Conservation (phyloP, 2,329 filamentous ascomycete species). For the Pyrenochaeta sp. region DNA sequence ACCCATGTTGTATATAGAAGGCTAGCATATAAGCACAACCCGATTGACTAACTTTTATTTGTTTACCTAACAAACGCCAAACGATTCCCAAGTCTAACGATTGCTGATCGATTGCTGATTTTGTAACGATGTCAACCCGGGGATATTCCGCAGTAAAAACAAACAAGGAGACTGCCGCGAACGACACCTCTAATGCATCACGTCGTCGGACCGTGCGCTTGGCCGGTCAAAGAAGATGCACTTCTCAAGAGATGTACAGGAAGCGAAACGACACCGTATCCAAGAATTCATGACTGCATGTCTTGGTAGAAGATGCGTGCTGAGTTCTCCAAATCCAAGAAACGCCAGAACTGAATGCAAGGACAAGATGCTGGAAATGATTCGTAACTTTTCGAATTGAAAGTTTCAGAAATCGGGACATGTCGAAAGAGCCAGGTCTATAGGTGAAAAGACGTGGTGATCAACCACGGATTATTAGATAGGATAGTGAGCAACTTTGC, state of each 20-base stretch:
- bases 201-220: constrained; percentile 38
- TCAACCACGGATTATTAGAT: constrained; percentile 40
- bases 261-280: constrained; percentile 31
- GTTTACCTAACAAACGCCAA: constrained; percentile 31
- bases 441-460: constrained; percentile 27
- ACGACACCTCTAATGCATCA: constrained; percentile 45
- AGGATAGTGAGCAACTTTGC: too few species aligned
- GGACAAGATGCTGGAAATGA: constrained; percentile 21
- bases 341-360: constrained; percentile 34
- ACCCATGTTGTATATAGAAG: constrained; percentile 4
- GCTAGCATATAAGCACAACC: constrained; percentile 19
- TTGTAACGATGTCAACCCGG: constrained; percentile 14
- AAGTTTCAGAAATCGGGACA: constrained; percentile 10
- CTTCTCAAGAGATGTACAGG: constrained; percentile 34
- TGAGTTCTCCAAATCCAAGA: constrained; percentile 19
- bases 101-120: too few species aligned
- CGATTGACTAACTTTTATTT: constrained; percentile 32
- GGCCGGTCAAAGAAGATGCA: constrained; percentile 35
- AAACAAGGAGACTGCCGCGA: constrained; percentile 23
- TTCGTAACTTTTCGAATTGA: constrained; percentile 29
- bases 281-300: constrained; percentile 24
- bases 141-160: constrained; percentile 31
- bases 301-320: constrained; percentile 21
- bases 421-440: constrained; percentile 21
- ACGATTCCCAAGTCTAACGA: constrained; percentile 25